A percentile compares a stretch with the other conserved stretches of the same genome.
Conservation (phyloP, 139 green algal genomes). For the Pleodorina starrii region DNA sequence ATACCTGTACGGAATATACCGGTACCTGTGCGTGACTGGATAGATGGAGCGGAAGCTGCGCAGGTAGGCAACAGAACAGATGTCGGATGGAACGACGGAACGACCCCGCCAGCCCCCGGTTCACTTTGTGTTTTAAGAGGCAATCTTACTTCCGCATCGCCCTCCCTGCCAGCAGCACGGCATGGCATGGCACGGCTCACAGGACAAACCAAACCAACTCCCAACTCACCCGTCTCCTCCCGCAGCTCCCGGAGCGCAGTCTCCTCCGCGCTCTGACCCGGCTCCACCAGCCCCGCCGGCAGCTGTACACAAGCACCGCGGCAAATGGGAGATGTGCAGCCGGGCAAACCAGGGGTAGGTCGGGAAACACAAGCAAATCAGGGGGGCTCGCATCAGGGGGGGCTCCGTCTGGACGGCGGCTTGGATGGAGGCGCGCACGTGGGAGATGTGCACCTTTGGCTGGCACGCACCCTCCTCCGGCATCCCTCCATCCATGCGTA, state of each 20-base stretch:
- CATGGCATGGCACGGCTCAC: too few species aligned
- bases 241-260: conserved; percentile 28
- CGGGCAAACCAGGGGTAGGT: neutral
- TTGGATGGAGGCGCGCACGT: too few species aligned
- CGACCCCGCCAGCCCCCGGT: neutral
- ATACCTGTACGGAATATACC: too few species aligned
- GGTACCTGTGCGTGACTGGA: too few species aligned
- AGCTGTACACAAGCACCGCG: neutral
- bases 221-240: conserved; percentile 31
- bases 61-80: neutral
- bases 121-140: neutral
- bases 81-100: neutral
- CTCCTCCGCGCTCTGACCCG: conserved; percentile 14
- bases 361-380: neutral
- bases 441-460: too few species aligned
- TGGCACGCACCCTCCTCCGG: too few species aligned
- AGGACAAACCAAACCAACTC: too few species aligned
- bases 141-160: neutral
- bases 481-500: too few species aligned
- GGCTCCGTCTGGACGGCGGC: too few species aligned
- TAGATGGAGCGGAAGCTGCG: neutral
- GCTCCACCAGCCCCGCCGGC: conserved; percentile 8
- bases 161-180: neutral
- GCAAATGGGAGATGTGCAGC: neutral
- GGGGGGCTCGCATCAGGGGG: too few species aligned